Percentiles rank a stretch among this genome's conserved stretches.
phyloP scores from a whole-genome alignment of 441 rosid genomes.

The Dalechampia spathulata region DNA sequence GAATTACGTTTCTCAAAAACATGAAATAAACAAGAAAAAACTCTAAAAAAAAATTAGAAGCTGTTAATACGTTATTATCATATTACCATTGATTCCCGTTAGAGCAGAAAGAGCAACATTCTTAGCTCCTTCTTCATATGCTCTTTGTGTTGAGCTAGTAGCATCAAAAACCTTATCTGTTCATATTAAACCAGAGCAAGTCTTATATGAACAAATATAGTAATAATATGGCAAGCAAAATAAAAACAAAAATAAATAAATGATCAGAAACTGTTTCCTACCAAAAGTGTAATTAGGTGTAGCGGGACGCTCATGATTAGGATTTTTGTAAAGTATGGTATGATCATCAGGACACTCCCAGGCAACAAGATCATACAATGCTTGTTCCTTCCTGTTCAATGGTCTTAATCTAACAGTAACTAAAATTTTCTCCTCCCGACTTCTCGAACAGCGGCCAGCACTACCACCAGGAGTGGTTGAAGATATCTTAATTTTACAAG shows the following conservation, averaged over 20 bases:
- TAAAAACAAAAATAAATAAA: background rate
- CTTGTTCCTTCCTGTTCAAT: slow-evolving; percentile 71
- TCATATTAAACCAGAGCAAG: too few relatives aligned
- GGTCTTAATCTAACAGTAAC: slow-evolving; percentile 88
- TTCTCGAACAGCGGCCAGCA: slow-evolving; percentile 35
- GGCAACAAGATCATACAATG: slow-evolving; percentile 81
- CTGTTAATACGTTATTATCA: background rate
- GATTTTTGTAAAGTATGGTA: slow-evolving; percentile 54
- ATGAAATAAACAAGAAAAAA: background rate
- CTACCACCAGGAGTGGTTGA: slow-evolving; percentile 53
- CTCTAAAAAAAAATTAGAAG: background rate
- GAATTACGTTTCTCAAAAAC: too few relatives aligned
- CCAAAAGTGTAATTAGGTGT: slow-evolving; percentile 53
- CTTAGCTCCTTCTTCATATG: slow-evolving; percentile 84
- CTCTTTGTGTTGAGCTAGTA: slow-evolving; percentile 45
- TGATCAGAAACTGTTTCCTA: slow-evolving; percentile 3
- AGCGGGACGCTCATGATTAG: slow-evolving; percentile 50
- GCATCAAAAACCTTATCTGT: slow-evolving; percentile 74
- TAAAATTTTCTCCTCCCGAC: slow-evolving; percentile 76
- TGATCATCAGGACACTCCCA: slow-evolving; percentile 80
- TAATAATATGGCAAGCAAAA: background rate
- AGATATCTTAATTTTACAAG: slow-evolving; percentile 52
- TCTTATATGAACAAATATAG: too few relatives aligned
- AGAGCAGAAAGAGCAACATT: slow-evolving; percentile 82
- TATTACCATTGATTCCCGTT: slow-evolving; percentile 78